Conservation (phyloP, 2,329 filamentous ascomycete genomes). For the Allantophomopsis lycopodina region DNA sequence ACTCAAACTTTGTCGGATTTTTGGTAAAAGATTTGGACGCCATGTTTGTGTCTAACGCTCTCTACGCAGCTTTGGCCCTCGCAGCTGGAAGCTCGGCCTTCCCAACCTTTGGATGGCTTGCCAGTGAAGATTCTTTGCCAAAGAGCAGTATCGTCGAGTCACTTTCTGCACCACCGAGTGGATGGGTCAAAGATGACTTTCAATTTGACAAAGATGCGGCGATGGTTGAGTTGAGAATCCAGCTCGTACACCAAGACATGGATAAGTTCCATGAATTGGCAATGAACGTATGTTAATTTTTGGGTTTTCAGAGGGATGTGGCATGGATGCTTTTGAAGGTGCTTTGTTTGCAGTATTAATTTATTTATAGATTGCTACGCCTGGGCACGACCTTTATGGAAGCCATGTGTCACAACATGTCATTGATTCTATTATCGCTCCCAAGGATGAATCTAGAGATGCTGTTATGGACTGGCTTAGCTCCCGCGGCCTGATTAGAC, state of each 20-base stretch:
- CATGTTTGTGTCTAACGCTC: no score
- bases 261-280: conserved; percentile 15
- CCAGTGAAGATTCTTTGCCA: not conserved
- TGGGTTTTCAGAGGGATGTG: not conserved
- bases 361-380: conserved; percentile 13
- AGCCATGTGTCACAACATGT: no score
- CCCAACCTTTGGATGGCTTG: conserved; percentile 1
- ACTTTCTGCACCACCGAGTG: conserved; percentile 9
- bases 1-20: no score
- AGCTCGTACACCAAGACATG: conserved; percentile 15
- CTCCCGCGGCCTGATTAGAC: no score
- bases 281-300: conserved; percentile 10
- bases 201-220: conserved; percentile 11
- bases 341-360: not conserved
- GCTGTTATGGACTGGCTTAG: not conserved
- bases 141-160: conserved; percentile 12
- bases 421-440: no score
- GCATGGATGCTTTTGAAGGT: not conserved
- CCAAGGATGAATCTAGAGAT: conserved; percentile 4
- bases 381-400: no score
- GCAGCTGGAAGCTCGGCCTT: not conserved
- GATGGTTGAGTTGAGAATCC: conserved; percentile 13
- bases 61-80: no score
- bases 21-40: no score
- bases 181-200: conserved; percentile 11